Evolutionary conservation across 1,139 yeast genomes (phyloP).

Genomic region (Sugiyamaella japonica): DNA sequence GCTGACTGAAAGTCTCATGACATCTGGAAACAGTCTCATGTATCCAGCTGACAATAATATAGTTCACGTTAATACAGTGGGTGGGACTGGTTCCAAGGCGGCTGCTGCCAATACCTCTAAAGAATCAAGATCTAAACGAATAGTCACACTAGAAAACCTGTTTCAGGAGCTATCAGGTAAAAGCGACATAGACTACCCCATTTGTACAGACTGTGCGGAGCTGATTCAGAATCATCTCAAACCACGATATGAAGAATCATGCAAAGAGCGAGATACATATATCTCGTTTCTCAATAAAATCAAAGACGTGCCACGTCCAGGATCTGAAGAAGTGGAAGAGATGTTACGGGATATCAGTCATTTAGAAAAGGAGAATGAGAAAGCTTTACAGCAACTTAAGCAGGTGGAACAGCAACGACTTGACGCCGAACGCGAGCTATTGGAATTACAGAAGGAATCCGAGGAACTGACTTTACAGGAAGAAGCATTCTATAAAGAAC

Average conservation of each 20-base stretch:
- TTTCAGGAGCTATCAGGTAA: conserved; percentile 66
- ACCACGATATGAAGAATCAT: conserved; percentile 67
- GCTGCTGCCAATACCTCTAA: conserved; percentile 1
- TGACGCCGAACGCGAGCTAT: conserved; percentile 37
- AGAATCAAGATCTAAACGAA: conserved; percentile 45
- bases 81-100: not conserved
- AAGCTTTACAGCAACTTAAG: conserved; percentile 37
- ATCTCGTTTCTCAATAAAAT: conserved; percentile 68
- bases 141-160: conserved; percentile 56
- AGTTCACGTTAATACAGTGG: not conserved
- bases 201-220: conserved; percentile 83
- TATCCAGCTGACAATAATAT: conserved; percentile 6
- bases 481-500: conserved; percentile 46
- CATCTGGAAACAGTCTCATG: conserved; percentile 11
- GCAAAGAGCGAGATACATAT: conserved; percentile 78
- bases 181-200: conserved; percentile 82
- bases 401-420: conserved; percentile 41
- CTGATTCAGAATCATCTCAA: conserved; percentile 66
- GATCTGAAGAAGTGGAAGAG: conserved; percentile 46
- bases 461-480: conserved; percentile 45
- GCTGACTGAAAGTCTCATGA: conserved; percentile 41
- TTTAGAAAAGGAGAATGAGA: conserved; percentile 30
- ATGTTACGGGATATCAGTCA: conserved; percentile 48
- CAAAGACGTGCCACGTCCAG: conserved; percentile 54
- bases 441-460: conserved; percentile 36